These are phyloP conservation scores for Fusarium burgessii DNA, from an alignment of 2,329 filamentous ascomycete genomes.

Conservation along the genomic window DNA sequence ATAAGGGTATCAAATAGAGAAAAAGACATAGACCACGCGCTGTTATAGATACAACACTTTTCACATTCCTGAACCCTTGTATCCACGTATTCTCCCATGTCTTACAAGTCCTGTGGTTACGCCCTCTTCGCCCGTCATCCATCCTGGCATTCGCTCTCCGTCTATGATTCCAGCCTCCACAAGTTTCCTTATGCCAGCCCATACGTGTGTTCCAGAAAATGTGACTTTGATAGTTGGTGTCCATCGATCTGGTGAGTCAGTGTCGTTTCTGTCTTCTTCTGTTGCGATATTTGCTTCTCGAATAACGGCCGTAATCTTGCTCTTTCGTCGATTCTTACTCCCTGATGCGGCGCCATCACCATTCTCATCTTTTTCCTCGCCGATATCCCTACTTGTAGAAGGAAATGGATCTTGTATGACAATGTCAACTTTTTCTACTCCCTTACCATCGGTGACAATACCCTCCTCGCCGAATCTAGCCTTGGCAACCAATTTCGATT, in stretches of 20 bases:
- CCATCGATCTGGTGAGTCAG: conserved; percentile 48
- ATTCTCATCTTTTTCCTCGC: conserved; percentile 41
- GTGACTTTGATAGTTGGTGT: conserved; percentile 66
- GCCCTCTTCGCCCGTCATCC: conserved; percentile 90
- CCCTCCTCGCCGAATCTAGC: conserved; percentile 77
- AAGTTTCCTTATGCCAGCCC: conserved; percentile 81
- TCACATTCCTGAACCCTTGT: conserved; percentile 67
- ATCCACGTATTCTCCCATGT: conserved; percentile 72
- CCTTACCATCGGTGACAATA: conserved; percentile 66
- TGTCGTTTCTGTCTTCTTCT: conserved; percentile 43
- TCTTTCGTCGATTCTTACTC: conserved; percentile 43
- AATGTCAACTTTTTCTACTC: conserved; percentile 72
- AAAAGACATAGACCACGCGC: conserved; percentile 44
- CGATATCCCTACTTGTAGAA: conserved; percentile 22
- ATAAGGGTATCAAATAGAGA: conserved; percentile 50
- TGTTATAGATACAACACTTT: conserved; percentile 30
- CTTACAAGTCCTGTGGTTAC: conserved; percentile 79
- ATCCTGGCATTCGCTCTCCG: conserved; percentile 83
- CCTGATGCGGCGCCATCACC: conserved; percentile 24
- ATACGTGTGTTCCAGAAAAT: conserved; percentile 82
- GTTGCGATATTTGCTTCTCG: conserved; percentile 45
- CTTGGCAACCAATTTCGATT: conserved; percentile 70
- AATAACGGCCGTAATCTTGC: conserved; percentile 53
- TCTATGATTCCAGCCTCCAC: conserved; percentile 82
- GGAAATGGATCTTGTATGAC: conserved; percentile 70